Base-by-base conservation (phyloP, 352 stramenopile genomes). In the Pythium coloratum region DNA sequence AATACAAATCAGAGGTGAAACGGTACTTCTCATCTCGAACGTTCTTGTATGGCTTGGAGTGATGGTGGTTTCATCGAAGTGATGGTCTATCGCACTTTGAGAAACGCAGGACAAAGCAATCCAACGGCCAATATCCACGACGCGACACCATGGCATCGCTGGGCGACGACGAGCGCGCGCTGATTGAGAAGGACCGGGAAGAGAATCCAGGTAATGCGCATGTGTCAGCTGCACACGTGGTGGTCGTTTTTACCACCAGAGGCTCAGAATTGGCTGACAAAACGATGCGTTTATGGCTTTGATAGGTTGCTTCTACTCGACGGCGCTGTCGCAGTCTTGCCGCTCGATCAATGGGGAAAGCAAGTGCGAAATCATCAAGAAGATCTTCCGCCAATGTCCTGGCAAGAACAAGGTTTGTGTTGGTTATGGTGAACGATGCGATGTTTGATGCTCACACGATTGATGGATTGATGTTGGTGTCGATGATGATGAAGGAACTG, bases 341-440 rank as follows among this genome's bases (percentile, higher is more conserved):
- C 78, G 82, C 7, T 89, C 81, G 14, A 86, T 92, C 26, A 92
- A 95, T 57, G 85, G 87, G 49, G 87, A 95, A 57, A 92, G 80
- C 75, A 93, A 91, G 72, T 95, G 87, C 64, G 84, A 95, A 62
- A 88, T 87, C 62, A 69, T 92, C 46, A 91, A 90, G 58, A 93
- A 93, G 68, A 95, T 95, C 67, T 95, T 92, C 61, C 83, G 87
- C 24, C 82, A 92, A 53, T 95, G 87, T 55, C 84, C 85, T 7
- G 84, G 84, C 33, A 70, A 87, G 30, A 72, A 69, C 24, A 92
- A 91, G 62, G 78, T 84, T 38, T 24, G 46, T 42, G 13, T 5
- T 2, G 10, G 32, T 46, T 18, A 12, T 12, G 55, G 2, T 44
- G 33, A 24, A 24, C 20, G 0, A 24, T 24, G 20, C 20, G 20